Base-by-base conservation (phyloP, 2,329 filamentous ascomycete species). In the Claviceps citrina region DNA sequence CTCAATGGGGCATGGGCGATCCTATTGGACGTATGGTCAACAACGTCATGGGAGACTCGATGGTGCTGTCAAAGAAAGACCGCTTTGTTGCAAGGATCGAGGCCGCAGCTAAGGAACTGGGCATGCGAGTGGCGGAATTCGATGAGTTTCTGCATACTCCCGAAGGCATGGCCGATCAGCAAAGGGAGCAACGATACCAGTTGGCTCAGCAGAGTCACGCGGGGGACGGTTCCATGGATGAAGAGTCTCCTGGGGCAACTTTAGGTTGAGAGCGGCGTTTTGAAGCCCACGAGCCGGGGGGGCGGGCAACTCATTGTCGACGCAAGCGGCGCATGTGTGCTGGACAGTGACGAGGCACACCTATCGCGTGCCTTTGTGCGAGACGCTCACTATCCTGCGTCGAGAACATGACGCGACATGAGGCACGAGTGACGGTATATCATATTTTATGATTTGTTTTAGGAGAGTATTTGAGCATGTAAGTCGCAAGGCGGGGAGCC, bases 21-120 rank as follows among this genome's bases (percentile, higher is more conserved):
- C 38, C 44, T 3, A 49, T 53, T 16, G 42, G 44, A 12, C 47
- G 38, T 20, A 28, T 58, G 31, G 39, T 58, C 20, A 44, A 40
- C n/a, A 60, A 63, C 43, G 65, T 66, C 3, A 61, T 73, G 54
- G 54, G 55, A 10, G 63, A 70, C 38, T 63, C 66, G 18, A 60
- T 64, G 22, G 47, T 49, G 13, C 60, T 65, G 24, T 62, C 67
- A 46, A 61, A 57, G 46, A 59, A 61, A 38, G 60, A 63, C 1
- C 61, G 71, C 4, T 58, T 64, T 38, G 57, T 73, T 43, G 62
- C 70, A 38, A 62, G 68, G 47, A 65, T 76, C 39, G 69, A 76
- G 47, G 59, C 66, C 32, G 63, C 68, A 3, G 70, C 71, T 10
- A 65, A 67, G 51, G 68, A 74, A 54, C 60, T 76, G 25, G 70